Evolutionary conservation across 768 basidiomycete genomes (phyloP), one percentile per base, ranked within the genome.

Genomic region (Podaxis sp.): DNA sequence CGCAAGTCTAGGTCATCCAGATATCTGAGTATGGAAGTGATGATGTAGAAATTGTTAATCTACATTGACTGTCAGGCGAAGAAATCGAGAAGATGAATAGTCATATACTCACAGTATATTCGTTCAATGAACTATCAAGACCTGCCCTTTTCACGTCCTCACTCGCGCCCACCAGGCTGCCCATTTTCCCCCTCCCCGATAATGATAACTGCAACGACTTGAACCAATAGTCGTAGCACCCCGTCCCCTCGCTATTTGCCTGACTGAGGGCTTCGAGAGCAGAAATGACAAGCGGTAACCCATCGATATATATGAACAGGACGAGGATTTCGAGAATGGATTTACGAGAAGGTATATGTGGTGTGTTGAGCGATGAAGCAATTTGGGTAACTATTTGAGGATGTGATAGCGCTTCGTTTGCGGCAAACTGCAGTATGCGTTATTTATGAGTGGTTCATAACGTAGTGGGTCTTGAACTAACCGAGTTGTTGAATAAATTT

Each of bases 111-210:
- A 96, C 95, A 71, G 92, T 90, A 68, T 96, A 96, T 56, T 96
- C 95, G 64, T 89, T 89, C 64, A 96, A 73, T 49, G 84, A 84
- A 46, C 80, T 84, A 63, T 91, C 89, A 20, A 85, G 72, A 44
- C 88, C 86, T 64, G 82, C 78, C 62, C 84, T 87, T 73, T 83
- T 84, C 60, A 96, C 84, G 67, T 98, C 95, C 13, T 96, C 93
- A 68, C 95, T 96, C 24, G 95, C 94, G 0, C 97, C 97, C 7
- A 99, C 96, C 44, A 92, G 74, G 71, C 92, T 97, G 1, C 96
- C 96, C 93, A 98, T 95, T 73, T 88, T 90, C 1, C 96, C 96
- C 60, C 95, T 80, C 2, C 95, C 96, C 52, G 87, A 83, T 17
- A 98, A 80, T 2, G 85, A 85, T 28, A 77, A 76, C 66, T 94